Conservation (phyloP, 139 green algal genomes). For the Chlamydomonas urium region DNA sequence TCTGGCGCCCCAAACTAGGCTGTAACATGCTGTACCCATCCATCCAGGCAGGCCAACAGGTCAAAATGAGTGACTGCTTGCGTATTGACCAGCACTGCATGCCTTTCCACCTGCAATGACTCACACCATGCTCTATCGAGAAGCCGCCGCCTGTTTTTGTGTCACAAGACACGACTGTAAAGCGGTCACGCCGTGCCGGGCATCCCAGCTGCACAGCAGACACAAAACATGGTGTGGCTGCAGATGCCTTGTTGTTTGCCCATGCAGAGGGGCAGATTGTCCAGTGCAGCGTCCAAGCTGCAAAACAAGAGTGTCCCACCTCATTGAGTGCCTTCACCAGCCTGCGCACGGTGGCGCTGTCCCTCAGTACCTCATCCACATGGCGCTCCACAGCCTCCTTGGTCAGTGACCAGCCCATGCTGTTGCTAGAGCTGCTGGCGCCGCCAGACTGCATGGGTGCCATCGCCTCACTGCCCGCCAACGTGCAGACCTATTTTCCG, state of each 20-base stretch:
- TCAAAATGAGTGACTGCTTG: too few relatives aligned
- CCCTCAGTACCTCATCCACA: neutral
- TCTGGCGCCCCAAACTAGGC: too few relatives aligned
- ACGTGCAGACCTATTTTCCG: too few relatives aligned
- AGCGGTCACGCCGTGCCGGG: neutral
- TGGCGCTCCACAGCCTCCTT: neutral
- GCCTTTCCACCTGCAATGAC: slow-evolving; percentile 11
- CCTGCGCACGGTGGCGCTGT: neutral
- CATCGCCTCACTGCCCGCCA: too few relatives aligned
- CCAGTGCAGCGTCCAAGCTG: neutral
- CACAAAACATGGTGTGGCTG: neutral
- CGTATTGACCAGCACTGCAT: too few relatives aligned
- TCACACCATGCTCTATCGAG: slow-evolving; percentile 52
- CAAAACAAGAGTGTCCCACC: neutral
- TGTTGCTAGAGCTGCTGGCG: too few relatives aligned
- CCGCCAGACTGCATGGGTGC: too few relatives aligned
- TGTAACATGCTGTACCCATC: too few relatives aligned
- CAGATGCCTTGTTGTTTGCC: neutral
- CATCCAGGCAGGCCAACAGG: too few relatives aligned
- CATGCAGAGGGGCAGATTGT: neutral
- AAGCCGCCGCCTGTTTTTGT: slow-evolving; percentile 51
- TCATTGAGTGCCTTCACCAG: neutral
- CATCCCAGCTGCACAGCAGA: slow-evolving; percentile 5
- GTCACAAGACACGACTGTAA: slow-evolving; percentile 10
- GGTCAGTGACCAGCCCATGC: neutral